Percentiles rank a stretch among this genome's conserved stretches.
These are phyloP conservation scores for Lagenaria siceraria DNA, from an alignment of 306 rosid species.

Conservation along the genomic window DNA sequence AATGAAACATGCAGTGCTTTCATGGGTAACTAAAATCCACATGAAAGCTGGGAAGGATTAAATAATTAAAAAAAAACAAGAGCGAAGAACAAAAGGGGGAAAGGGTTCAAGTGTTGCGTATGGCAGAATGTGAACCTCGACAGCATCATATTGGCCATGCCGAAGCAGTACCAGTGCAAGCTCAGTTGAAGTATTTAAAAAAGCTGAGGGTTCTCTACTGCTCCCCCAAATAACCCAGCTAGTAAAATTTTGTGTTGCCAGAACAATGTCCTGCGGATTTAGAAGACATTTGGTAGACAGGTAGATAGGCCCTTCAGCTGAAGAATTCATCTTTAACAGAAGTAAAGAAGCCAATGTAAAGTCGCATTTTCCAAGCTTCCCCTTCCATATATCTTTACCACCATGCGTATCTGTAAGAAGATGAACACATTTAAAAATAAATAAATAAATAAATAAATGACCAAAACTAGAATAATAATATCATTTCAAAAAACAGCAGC, in stretches of 20 bases:
- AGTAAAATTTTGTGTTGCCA: slow-evolving; percentile 43
- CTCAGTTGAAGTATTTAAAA: slow-evolving; percentile 64
- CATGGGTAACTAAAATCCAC: not conserved
- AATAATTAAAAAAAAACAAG: not conserved
- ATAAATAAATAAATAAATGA: not conserved
- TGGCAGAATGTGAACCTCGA: slow-evolving; percentile 49
- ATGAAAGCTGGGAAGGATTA: not conserved
- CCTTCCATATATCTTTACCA: slow-evolving; percentile 55
- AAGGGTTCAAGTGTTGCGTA: not conserved
- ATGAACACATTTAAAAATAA: not conserved
- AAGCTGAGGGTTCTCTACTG: slow-evolving; percentile 44
- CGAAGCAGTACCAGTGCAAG: slow-evolving; percentile 70
- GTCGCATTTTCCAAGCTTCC: slow-evolving; percentile 63
- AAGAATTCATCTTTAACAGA: slow-evolving; percentile 39
- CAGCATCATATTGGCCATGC: slow-evolving; percentile 75
- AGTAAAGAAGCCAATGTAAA: slow-evolving; percentile 72
- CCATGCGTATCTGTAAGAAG: slow-evolving; percentile 37
- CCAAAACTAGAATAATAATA: not conserved
- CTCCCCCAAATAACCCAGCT: slow-evolving; percentile 80
- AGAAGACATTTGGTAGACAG: slow-evolving; percentile 35
- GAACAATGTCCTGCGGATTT: slow-evolving; percentile 26
- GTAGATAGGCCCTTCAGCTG: slow-evolving; percentile 24
- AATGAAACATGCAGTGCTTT: not conserved
- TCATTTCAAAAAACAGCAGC: not conserved
- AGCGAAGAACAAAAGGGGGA: not conserved